Conservation (phyloP, 2,329 filamentous ascomycete genomes). For the Trichophyton rubrum region DNA sequence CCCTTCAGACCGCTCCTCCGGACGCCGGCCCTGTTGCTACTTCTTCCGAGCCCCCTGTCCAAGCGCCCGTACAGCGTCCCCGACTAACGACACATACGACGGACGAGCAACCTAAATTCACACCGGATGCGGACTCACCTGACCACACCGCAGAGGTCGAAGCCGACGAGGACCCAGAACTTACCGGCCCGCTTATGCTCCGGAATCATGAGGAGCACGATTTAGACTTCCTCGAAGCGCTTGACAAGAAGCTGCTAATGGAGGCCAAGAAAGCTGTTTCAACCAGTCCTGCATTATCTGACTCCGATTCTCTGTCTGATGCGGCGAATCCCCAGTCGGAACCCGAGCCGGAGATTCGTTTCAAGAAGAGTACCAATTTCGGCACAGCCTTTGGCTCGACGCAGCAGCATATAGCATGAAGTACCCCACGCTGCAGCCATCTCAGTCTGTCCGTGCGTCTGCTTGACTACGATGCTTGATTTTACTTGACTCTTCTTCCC, state of each 20-base stretch:
- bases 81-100: slow-evolving; percentile 4
- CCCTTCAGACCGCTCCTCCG: background rate
- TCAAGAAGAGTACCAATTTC: slow-evolving; percentile 36
- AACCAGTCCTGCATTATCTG: slow-evolving; percentile 13
- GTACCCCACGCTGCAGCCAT: background rate
- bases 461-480: background rate
- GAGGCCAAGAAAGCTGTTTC: slow-evolving; percentile 27
- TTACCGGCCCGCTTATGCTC: slow-evolving; percentile 33
- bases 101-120: slow-evolving; percentile 10
- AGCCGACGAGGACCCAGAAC: slow-evolving; percentile 31
- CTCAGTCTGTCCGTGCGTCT: background rate
- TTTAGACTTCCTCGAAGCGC: slow-evolving; percentile 28
- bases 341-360: slow-evolving; percentile 32
- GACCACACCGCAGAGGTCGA: slow-evolving; percentile 31
- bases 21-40: background rate
- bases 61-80: background rate
- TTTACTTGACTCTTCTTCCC: background rate
- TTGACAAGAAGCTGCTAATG: slow-evolving; percentile 33
- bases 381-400: slow-evolving; percentile 34
- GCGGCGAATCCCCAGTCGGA: slow-evolving; percentile 17
- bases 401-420: background rate
- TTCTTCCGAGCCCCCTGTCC: background rate
- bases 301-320: slow-evolving; percentile 9
- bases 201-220: slow-evolving; percentile 31
- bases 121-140: slow-evolving; percentile 10